Evolutionary conservation across 257 asterid species (phyloP), one percentile per base, ranked within the genome.

Genomic region (Marsdenia floribunda): DNA sequence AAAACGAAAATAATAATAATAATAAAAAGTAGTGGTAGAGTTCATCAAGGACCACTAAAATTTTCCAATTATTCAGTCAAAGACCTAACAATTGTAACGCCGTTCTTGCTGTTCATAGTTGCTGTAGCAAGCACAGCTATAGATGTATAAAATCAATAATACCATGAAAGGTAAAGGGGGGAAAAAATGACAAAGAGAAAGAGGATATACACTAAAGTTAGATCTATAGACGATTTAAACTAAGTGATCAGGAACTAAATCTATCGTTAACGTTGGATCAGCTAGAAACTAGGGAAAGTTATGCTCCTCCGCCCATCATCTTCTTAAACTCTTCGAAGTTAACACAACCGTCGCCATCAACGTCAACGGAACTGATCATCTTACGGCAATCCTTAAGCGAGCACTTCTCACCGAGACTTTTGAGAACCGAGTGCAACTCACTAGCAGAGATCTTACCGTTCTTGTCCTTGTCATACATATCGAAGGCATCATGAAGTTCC

Each of bases 291-390:
- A 61, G 12, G 59, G 38, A 69, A 15, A 69, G 57, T 81, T 77
- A 71, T 55, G 78, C 35, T 78, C 85, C 77, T 77, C 86, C 78
- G 52, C 86, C 73, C 92, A 91, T 91, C 97, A 92, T 90, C 90
- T 85, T 90, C 85, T 92, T 90, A 73, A 93, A 93, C 83, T 93
- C 98, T 72, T 88, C 94, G 64, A 93, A 93, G 75, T 90, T 87
- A 40, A 93, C 96, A 84, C 93, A 87, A 1, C 97, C 96, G 78
- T 93, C 98, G 72, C 98, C 97, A 82, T 93, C 96, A 10, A 88
- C 94, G 64, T 93, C 98, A 68, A 90, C 94, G 81, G 87, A 75
- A 60, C 84, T 77, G 76, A 93, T 93, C 98, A 93, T 93, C 38
- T 77, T 81, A 37, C 88, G 83, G 83, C 97, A 90, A 40, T 93